phyloP scores from a whole-genome alignment of 2,329 filamentous ascomycete species.

The Colletotrichum sp. region DNA sequence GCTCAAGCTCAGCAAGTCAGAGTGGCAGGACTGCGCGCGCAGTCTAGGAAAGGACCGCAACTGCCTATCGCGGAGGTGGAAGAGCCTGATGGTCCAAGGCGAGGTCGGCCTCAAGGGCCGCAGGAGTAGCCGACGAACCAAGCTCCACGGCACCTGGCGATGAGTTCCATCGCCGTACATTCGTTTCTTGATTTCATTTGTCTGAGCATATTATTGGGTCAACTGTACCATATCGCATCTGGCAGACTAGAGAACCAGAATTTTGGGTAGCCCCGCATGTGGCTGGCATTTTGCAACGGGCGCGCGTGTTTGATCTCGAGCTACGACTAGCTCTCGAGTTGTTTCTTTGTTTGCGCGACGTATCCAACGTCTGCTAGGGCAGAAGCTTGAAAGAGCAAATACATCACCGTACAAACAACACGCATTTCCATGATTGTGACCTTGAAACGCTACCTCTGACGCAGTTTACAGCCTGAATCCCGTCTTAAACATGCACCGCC shows the following conservation, averaged over 20 bases:
- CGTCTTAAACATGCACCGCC: not conserved
- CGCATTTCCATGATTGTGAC: not conserved
- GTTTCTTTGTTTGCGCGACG: not conserved
- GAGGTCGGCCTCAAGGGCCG: conserved; percentile 62
- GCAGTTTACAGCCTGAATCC: not conserved
- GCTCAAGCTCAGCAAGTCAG: conserved; percentile 65
- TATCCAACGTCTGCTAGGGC: not conserved
- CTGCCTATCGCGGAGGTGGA: conserved; percentile 65
- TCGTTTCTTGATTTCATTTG: not conserved
- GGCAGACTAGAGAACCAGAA: not conserved
- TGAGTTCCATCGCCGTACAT: conserved; percentile 25
- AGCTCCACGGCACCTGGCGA: conserved; percentile 62
- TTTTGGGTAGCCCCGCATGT: not conserved
- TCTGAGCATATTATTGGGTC: not conserved
- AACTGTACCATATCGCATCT: not conserved
- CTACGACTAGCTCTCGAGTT: not conserved
- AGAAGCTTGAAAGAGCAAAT: not conserved
- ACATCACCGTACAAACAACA: not conserved
- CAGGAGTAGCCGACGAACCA: conserved; percentile 47
- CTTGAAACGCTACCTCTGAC: not conserved
- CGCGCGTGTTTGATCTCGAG: not conserved
- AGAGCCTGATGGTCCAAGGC: conserved; percentile 63
- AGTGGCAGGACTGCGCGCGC: conserved; percentile 72
- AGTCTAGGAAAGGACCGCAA: conserved; percentile 65
- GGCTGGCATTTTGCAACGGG: not conserved